Evolutionary conservation across 208 protist genomes (phyloP).

Genomic region (Wallacemonas sp.): DNA sequence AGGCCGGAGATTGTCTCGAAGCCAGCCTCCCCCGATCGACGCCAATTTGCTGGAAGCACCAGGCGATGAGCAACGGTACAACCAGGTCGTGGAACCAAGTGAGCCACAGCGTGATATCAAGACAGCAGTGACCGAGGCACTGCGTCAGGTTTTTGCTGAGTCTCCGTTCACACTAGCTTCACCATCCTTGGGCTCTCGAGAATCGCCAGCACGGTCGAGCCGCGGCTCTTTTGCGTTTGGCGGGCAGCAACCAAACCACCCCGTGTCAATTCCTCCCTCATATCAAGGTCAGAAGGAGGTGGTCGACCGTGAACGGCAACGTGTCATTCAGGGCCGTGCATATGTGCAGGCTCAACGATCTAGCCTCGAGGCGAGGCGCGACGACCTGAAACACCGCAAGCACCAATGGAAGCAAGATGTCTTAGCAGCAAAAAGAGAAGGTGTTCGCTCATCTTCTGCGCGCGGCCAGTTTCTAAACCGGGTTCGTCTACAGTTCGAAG

Average conservation of each 20-base stretch:
- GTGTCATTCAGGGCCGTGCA: conserved; percentile 38
- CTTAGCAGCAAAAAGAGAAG: conserved; percentile 66
- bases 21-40: conserved; percentile 26
- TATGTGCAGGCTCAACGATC: conserved; percentile 59
- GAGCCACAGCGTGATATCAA: conserved; percentile 47
- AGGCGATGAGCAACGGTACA: background rate
- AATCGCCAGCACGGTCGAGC: conserved; percentile 3
- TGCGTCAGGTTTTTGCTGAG: conserved; percentile 60
- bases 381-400: conserved; percentile 52
- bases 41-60: conserved; percentile 8
- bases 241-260: background rate
- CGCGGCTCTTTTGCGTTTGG: background rate
- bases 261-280: conserved; percentile 22
- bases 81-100: background rate
- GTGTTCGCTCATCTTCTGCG: conserved; percentile 69
- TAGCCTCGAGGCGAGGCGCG: conserved; percentile 57
- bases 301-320: conserved; percentile 51
- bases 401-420: conserved; percentile 86
- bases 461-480: conserved; percentile 67
- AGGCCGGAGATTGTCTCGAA: background rate
- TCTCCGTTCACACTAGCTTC: conserved; percentile 62
- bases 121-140: conserved; percentile 57
- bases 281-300: conserved; percentile 52
- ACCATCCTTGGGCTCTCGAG: conserved; percentile 17
- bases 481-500: conserved; percentile 58